Evolutionary conservation across 257 asterid species (phyloP).

Genomic region (Nicotiana tabacum): DNA sequence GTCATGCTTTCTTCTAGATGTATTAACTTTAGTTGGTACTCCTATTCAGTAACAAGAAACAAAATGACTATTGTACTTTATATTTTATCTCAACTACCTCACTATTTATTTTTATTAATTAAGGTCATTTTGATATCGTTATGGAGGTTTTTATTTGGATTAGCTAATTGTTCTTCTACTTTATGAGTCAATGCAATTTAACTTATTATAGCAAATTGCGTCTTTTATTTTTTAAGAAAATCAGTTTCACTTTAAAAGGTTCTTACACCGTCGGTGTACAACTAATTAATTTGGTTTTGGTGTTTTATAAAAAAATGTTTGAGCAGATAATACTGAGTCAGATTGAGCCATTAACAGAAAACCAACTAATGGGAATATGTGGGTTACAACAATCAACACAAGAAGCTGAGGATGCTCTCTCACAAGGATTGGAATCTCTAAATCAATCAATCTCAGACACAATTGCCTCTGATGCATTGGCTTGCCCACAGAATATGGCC

Average conservation of each 20-base stretch:
- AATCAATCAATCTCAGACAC: constrained; percentile 54
- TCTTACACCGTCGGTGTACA: too few relatives aligned
- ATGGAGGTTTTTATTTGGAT: not conserved
- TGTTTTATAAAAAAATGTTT: not conserved
- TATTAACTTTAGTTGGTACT: constrained; percentile 8
- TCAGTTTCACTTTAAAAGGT: too few relatives aligned
- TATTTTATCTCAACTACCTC: constrained; percentile 2
- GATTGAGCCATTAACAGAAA: constrained; percentile 67
- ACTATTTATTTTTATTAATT: not conserved
- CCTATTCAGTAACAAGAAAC: not conserved
- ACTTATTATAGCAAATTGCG: not conserved
- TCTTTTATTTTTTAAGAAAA: not conserved
- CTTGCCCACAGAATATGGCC: constrained; percentile 47
- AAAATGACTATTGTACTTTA: not conserved
- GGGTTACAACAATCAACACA: constrained; percentile 66
- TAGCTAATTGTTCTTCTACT: not conserved
- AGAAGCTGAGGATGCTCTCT: constrained; percentile 72
- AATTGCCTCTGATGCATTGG: constrained; percentile 60
- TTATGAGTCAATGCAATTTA: not conserved
- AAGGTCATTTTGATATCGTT: not conserved
- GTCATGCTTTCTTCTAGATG: constrained; percentile 1
- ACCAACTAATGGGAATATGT: constrained; percentile 57
- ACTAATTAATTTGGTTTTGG: not conserved
- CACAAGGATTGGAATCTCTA: constrained; percentile 63
- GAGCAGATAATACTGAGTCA: constrained; percentile 50